A percentile compares a stretch with the other conserved stretches of the same genome.
phyloP scores from a whole-genome alignment of 2,329 filamentous ascomycete species.

The Fusarium sp. region DNA sequence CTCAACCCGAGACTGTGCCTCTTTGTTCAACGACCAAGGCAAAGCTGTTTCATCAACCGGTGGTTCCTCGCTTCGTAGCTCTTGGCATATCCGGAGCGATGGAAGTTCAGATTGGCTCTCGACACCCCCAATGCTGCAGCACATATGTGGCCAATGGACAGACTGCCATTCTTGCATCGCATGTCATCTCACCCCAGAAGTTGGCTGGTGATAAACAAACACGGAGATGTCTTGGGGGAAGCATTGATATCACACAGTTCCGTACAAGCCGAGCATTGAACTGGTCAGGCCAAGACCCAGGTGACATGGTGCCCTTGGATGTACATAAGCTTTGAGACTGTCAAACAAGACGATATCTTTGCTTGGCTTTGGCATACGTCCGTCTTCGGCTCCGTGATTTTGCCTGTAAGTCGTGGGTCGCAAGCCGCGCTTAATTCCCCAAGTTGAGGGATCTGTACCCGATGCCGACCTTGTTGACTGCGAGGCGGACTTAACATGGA shows the following conservation, averaged over 20 bases:
- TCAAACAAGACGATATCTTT: conserved; percentile 8
- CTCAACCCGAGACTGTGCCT: conserved; percentile 22
- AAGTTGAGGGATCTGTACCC: conserved; percentile 6
- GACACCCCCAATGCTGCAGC: conserved; percentile 9
- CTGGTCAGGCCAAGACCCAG: conserved; percentile 44
- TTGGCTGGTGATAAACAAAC: conserved; percentile 4
- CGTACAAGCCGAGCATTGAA: conserved; percentile 11
- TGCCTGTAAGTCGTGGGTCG: conserved; percentile 23
- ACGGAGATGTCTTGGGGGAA: background rate
- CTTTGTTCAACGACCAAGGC: conserved; percentile 27
- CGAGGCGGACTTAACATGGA: conserved; percentile 15
- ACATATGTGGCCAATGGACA: conserved; percentile 8
- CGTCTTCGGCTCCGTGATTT: conserved; percentile 26
- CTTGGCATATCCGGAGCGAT: conserved; percentile 46
- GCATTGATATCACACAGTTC: conserved; percentile 11
- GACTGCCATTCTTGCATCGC: conserved; percentile 1
- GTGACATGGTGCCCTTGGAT: conserved; percentile 33
- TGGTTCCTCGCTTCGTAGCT: conserved; percentile 34
- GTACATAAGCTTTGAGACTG: conserved; percentile 11
- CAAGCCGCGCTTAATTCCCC: conserved; percentile 18
- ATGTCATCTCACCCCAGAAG: conserved; percentile 1
- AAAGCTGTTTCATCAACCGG: conserved; percentile 41
- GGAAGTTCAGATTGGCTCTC: conserved; percentile 33
- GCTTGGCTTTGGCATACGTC: conserved; percentile 1
- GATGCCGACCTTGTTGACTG: conserved; percentile 5